Percentiles rank a stretch among this genome's conserved stretches.
Conservation (phyloP, 257 asterid genomes). For the Gentiana macrophylla region DNA sequence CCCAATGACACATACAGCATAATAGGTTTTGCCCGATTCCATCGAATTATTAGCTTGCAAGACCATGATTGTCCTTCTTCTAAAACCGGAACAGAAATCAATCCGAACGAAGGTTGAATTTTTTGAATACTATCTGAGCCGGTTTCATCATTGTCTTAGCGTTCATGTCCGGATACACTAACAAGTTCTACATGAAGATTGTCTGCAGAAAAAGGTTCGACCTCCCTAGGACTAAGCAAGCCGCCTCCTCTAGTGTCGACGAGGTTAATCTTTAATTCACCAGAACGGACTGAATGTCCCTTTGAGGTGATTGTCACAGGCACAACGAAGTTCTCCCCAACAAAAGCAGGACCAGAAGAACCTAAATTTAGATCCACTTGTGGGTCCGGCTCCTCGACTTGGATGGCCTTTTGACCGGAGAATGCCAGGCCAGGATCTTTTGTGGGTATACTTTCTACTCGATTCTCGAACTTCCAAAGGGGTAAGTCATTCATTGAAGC, state of each 20-base stretch:
- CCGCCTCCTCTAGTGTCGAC: conserved; percentile 96
- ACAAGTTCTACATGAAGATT: conserved; percentile 90
- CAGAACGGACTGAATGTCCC: conserved; percentile 83
- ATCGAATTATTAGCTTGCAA: conserved; percentile 77
- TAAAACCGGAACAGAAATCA: conserved; percentile 74
- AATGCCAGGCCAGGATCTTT: conserved; percentile 87
- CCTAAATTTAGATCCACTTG: conserved; percentile 78
- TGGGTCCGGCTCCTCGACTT: conserved; percentile 98
- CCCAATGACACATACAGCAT: conserved; percentile 91
- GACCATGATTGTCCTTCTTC: conserved; percentile 73
- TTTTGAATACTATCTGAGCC: conserved; percentile 53
- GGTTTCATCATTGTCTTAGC: conserved; percentile 30
- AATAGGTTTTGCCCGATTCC: conserved; percentile 97
- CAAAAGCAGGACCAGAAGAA: conserved; percentile 84
- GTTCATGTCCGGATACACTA: conserved; percentile 45
- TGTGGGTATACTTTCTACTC: conserved; percentile 64
- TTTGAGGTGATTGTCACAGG: conserved; percentile 78
- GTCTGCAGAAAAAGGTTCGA: conserved; percentile 64
- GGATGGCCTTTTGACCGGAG: conserved; percentile 93
- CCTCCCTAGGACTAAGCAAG: conserved; percentile 93
- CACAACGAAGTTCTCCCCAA: conserved; percentile 76
- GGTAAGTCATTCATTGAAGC: conserved; percentile 88
- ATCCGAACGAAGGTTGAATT: conserved; percentile 93
- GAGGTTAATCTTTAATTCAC: conserved; percentile 89
- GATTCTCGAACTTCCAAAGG: conserved; percentile 90